phyloP scores from a whole-genome alignment of 2,329 filamentous ascomycete species.

The Fusarium xyrophilum region DNA sequence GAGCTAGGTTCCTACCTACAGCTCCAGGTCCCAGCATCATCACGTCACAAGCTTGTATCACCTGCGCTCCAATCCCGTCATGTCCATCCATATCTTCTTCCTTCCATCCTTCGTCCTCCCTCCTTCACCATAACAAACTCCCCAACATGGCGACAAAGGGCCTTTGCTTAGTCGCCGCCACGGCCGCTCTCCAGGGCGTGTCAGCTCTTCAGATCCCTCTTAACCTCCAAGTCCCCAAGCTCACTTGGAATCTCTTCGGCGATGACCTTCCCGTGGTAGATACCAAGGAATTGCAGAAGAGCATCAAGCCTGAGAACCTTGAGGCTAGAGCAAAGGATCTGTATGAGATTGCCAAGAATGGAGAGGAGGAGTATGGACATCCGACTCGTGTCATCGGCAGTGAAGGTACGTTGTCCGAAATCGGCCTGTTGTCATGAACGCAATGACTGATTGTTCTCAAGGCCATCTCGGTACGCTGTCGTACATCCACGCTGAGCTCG shows the following conservation, averaged over 20 bases:
- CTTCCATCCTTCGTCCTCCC: neutral
- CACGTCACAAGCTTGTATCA: constrained; percentile 35
- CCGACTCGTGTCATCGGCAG: constrained; percentile 76
- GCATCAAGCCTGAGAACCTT: constrained; percentile 63
- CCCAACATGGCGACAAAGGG: constrained; percentile 37
- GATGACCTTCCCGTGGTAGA: constrained; percentile 54
- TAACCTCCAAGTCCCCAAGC: constrained; percentile 25
- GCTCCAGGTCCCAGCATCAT: constrained; percentile 24
- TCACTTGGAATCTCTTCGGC: constrained; percentile 27
- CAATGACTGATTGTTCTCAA: constrained; percentile 37
- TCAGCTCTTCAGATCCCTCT: constrained; percentile 40
- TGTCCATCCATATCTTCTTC: neutral
- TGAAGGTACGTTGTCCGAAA: constrained; percentile 53
- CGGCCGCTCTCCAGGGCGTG: constrained; percentile 41
- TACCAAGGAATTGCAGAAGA: constrained; percentile 62
- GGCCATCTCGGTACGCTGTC: constrained; percentile 70
- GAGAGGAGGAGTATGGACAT: constrained; percentile 67
- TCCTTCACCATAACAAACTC: neutral
- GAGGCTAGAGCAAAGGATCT: constrained; percentile 66
- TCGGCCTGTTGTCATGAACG: neutral
- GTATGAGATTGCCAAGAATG: constrained; percentile 66
- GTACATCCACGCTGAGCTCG: constrained; percentile 65
- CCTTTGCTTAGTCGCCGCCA: constrained; percentile 36
- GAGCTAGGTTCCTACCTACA: neutral
- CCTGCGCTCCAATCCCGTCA: constrained; percentile 3